Evolutionary conservation across 441 rosid genomes (phyloP).

Genomic region (Populus trichocarpa): DNA sequence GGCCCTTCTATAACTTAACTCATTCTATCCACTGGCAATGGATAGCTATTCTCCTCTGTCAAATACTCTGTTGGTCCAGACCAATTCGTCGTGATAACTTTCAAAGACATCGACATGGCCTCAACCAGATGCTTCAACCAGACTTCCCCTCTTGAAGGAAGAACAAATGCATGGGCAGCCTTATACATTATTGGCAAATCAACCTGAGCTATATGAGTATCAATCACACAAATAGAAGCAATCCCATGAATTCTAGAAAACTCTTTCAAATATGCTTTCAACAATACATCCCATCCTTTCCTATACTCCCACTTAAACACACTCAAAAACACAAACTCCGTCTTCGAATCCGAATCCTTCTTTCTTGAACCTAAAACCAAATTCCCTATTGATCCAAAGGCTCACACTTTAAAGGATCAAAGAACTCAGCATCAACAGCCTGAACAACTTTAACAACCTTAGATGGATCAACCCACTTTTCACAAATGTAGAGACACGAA

Average conservation of each 20-base stretch:
- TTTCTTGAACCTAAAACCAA: slow-evolving; percentile 44
- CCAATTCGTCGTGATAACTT: slow-evolving; percentile 80
- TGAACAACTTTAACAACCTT: slow-evolving; percentile 77
- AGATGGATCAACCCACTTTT: slow-evolving; percentile 66
- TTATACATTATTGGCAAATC: slow-evolving; percentile 71
- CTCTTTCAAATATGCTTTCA: slow-evolving; percentile 67
- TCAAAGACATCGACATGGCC: slow-evolving; percentile 92
- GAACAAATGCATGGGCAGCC: slow-evolving; percentile 77
- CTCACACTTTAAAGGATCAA: slow-evolving; percentile 50
- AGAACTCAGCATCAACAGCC: slow-evolving; percentile 66
- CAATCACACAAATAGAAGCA: slow-evolving; percentile 52
- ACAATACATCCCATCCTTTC: slow-evolving; percentile 88
- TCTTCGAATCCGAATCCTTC: slow-evolving; percentile 5
- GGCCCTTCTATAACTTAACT: slow-evolving; percentile 70
- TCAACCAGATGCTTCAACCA: slow-evolving; percentile 84
- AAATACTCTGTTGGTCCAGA: slow-evolving; percentile 77
- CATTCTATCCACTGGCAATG: slow-evolving; percentile 54
- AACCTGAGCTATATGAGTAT: slow-evolving; percentile 59
- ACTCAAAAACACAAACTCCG: slow-evolving; percentile 70
- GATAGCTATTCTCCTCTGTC: slow-evolving; percentile 65
- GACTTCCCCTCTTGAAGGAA: slow-evolving; percentile 87
- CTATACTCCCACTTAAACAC: slow-evolving; percentile 85
- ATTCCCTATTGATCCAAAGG: slow-evolving; percentile 41
- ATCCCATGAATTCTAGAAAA: slow-evolving; percentile 54
- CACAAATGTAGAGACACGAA: slow-evolving; percentile 71